Conservation (phyloP, 768 basidiomycete genomes). For the Chalciporus sphaerocephalus region DNA sequence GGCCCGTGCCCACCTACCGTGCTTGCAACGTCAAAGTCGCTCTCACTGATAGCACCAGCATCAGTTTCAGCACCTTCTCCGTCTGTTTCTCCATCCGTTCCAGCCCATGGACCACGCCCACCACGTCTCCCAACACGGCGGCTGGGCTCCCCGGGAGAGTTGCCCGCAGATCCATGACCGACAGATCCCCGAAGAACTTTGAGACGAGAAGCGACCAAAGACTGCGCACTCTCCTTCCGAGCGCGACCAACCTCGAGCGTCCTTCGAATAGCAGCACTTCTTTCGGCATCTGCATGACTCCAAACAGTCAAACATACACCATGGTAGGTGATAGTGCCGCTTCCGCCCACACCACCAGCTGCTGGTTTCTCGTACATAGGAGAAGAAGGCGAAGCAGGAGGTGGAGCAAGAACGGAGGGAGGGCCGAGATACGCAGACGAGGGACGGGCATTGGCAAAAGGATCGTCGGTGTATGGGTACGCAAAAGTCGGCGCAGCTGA, state of each 20-base stretch:
- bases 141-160: constrained; percentile 47
- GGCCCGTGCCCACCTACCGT: constrained; percentile 71
- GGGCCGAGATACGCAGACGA: constrained; percentile 79
- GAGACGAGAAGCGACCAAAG: constrained; percentile 61
- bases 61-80: constrained; percentile 69
- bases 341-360: constrained; percentile 34
- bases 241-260: constrained; percentile 75
- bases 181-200: constrained; percentile 58
- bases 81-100: constrained; percentile 66
- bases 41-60: constrained; percentile 73
- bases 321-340: constrained; percentile 61
- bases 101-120: constrained; percentile 69
- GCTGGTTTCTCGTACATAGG: constrained; percentile 33
- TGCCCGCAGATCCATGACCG: constrained; percentile 39
- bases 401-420: constrained; percentile 52
- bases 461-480: constrained; percentile 72
- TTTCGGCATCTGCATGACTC: constrained; percentile 90
- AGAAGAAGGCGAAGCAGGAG: constrained; percentile 22
- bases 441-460: constrained; percentile 61
- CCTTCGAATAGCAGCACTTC: constrained; percentile 77
- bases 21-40: constrained; percentile 80
- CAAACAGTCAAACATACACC: constrained; percentile 93
- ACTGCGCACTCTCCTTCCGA: constrained; percentile 78
- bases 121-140: constrained; percentile 57
- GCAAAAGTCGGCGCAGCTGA: constrained; percentile 65